phyloP scores from a whole-genome alignment of 345 rosid species.

The Gossypium bickii region DNA sequence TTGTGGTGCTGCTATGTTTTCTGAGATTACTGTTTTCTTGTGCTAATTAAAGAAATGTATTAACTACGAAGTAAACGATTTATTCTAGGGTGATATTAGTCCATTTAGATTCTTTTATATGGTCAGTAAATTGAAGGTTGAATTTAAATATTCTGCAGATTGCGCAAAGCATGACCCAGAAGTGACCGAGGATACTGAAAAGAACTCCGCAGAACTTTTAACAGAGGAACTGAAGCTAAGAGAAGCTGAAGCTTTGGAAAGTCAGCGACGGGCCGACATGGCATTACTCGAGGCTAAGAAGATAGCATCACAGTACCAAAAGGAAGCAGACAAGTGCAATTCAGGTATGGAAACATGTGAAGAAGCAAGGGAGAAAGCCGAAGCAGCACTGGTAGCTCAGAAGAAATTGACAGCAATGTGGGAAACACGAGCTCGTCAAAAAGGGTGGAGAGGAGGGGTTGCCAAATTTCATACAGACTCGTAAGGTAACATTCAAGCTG shows the following conservation, averaged over 20 bases:
- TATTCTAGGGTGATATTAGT: background rate
- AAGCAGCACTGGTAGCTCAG: slow-evolving; percentile 61
- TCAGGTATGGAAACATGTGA: slow-evolving; percentile 99
- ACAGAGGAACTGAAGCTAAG: slow-evolving; percentile 79
- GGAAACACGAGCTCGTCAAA: slow-evolving; percentile 83
- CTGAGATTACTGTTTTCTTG: background rate
- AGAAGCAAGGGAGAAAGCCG: slow-evolving; percentile 89
- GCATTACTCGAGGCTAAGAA: slow-evolving; percentile 94
- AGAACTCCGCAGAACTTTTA: slow-evolving; percentile 69
- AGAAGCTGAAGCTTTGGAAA: slow-evolving; percentile 75
- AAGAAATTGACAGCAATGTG: slow-evolving; percentile 68
- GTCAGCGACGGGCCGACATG: slow-evolving; percentile 63
- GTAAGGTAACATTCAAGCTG: slow-evolving; percentile 48
- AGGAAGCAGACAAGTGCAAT: slow-evolving; percentile 97
- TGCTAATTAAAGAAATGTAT: background rate
- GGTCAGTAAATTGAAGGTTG: background rate
- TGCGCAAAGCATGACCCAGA: slow-evolving; percentile 83
- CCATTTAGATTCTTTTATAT: background rate
- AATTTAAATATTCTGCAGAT: slow-evolving; percentile 36
- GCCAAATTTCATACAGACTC: slow-evolving; percentile 39
- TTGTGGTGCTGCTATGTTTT: background rate
- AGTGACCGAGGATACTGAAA: slow-evolving; percentile 77
- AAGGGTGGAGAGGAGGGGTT: slow-evolving; percentile 77
- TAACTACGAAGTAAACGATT: background rate
- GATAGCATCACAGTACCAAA: slow-evolving; percentile 80